Evolutionary conservation across 2,329 filamentous ascomycete genomes (phyloP).

Genomic region (Elsinoe ampelina): DNA sequence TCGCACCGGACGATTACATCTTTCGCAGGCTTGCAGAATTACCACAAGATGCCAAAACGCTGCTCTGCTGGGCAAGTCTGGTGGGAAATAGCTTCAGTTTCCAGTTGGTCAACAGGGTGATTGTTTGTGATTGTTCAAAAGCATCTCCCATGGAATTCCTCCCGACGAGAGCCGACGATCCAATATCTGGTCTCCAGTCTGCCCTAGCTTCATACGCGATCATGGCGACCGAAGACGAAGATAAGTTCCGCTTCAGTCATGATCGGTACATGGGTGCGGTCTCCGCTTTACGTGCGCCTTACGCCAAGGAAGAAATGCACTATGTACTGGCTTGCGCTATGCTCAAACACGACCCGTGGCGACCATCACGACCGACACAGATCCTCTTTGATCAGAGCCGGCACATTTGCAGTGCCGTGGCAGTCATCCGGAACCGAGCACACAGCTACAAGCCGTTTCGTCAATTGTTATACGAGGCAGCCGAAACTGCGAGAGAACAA

Average conservation of each 20-base stretch:
- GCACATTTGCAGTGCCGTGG: constrained; percentile 70
- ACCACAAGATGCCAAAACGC: constrained; percentile 61
- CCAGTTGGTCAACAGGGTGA: constrained; percentile 63
- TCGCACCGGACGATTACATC: constrained; percentile 75
- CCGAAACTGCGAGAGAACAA: constrained; percentile 67
- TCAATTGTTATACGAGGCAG: constrained; percentile 68
- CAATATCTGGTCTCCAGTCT: constrained; percentile 69
- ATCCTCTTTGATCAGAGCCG: constrained; percentile 62
- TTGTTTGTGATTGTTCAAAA: constrained; percentile 65
- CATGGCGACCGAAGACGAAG: constrained; percentile 71
- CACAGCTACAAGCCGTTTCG: constrained; percentile 47
- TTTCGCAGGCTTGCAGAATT: constrained; percentile 67
- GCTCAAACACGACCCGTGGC: constrained; percentile 57
- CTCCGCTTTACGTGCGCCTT: constrained; percentile 57
- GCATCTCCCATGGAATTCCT: constrained; percentile 37
- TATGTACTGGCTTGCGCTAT: constrained; percentile 78
- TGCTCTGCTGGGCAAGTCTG: constrained; percentile 79
- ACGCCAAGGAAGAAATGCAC: constrained; percentile 69
- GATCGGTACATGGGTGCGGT: constrained; percentile 81
- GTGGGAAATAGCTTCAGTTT: constrained; percentile 80
- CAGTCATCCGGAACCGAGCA: constrained; percentile 60
- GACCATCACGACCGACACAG: constrained; percentile 43
- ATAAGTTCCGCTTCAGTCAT: constrained; percentile 77
- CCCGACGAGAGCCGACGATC: constrained; percentile 54
- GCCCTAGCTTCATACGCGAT: constrained; percentile 74